These are phyloP conservation scores for Pharus latifolius DNA, from an alignment of 176 grass and related monocot genomes.

Conservation along the genomic window DNA sequence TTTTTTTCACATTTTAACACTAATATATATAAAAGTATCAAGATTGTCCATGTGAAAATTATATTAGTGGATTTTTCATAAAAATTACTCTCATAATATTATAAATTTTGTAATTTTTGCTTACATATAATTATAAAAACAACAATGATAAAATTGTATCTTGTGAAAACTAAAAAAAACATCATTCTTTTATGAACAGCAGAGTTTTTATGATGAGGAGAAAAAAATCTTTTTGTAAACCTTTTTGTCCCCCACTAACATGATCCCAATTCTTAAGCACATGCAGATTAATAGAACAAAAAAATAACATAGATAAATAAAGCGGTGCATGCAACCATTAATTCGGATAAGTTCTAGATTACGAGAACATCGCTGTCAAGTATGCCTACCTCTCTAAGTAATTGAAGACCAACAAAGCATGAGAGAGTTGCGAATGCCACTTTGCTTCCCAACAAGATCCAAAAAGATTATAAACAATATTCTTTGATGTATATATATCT, in stretches of 20 bases:
- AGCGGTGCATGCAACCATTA: too few relatives aligned
- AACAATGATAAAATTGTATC: too few relatives aligned
- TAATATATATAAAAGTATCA: too few relatives aligned
- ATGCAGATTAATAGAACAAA: constrained; percentile 1
- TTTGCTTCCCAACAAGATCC: too few relatives aligned
- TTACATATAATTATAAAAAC: too few relatives aligned
- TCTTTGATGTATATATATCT: background rate
- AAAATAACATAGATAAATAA: background rate
- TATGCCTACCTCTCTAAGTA: background rate
- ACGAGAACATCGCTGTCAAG: background rate
- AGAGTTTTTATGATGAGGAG: background rate
- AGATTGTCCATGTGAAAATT: too few relatives aligned
- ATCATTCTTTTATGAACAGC: too few relatives aligned
- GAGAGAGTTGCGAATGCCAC: background rate
- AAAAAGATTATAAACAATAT: background rate
- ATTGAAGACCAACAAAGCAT: background rate
- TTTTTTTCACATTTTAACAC: too few relatives aligned
- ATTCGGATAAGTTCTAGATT: background rate
- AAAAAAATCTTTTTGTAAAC: background rate
- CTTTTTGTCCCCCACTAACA: background rate
- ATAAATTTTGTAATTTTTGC: too few relatives aligned
- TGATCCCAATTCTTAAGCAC: constrained; percentile 9
- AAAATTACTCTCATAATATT: too few relatives aligned
- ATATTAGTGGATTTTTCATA: too few relatives aligned
- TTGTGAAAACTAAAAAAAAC: too few relatives aligned